Conservation (phyloP, 805 yeast genomes). For the Spathaspora arborariae region DNA sequence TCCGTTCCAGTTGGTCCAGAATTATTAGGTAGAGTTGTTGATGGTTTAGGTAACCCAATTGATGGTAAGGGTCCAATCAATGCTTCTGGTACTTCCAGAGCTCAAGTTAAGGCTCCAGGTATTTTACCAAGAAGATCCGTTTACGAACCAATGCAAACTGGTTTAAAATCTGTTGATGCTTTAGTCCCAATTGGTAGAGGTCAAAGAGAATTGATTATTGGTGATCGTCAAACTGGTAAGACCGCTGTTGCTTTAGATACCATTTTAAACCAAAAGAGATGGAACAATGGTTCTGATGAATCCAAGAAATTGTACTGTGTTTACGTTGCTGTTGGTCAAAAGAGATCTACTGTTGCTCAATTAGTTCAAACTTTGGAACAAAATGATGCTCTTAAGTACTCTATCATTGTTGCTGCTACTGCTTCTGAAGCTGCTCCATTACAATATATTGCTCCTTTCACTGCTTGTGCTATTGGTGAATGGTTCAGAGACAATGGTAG, state of each 20-base stretch:
- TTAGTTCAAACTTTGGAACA: slow-evolving; percentile 98
- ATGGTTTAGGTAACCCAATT: slow-evolving; percentile 98
- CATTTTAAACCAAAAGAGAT: slow-evolving; percentile 98
- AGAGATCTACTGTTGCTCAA: slow-evolving; percentile 99
- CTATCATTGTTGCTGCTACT: slow-evolving; percentile 98
- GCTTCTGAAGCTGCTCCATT: slow-evolving; percentile 99
- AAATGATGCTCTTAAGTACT: slow-evolving; percentile 95
- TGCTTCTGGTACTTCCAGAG: slow-evolving; percentile 81
- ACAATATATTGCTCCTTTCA: slow-evolving; percentile 99
- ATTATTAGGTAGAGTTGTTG: slow-evolving; percentile 98
- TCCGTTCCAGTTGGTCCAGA: slow-evolving; percentile 99
- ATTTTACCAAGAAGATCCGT: slow-evolving; percentile 99
- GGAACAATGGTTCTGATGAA: slow-evolving; percentile 95
- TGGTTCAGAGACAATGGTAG: slow-evolving; percentile 99
- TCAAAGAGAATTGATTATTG: slow-evolving; percentile 99
- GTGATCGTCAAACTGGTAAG: slow-evolving; percentile 99
- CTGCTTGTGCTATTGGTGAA: slow-evolving; percentile 99
- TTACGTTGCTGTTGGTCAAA: slow-evolving; percentile 99
- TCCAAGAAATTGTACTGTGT: slow-evolving; percentile 98
- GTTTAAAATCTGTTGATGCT: slow-evolving; percentile 98
- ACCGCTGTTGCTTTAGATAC: slow-evolving; percentile 99
- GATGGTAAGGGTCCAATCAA: slow-evolving; percentile 99
- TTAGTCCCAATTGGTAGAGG: slow-evolving; percentile 99
- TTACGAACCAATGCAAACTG: slow-evolving; percentile 99
- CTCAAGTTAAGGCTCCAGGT: slow-evolving; percentile 99